Base-by-base conservation (phyloP, 495 filamentous ascomycete genomes). In the Viridothelium virens region DNA sequence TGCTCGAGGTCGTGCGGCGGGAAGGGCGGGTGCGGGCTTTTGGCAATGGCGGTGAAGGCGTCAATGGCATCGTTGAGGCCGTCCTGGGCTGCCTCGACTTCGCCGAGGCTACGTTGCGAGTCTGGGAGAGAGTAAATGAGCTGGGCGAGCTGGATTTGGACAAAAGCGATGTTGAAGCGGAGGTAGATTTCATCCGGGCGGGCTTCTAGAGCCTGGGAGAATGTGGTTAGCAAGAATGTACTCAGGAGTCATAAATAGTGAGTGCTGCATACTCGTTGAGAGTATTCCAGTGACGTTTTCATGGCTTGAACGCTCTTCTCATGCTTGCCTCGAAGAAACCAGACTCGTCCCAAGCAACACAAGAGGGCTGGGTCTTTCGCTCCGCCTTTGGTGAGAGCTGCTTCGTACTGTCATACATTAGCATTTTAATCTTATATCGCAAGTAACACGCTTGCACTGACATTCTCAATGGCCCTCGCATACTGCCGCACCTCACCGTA, bases 91-190 rank as follows among this genome's bases (percentile, higher is more conserved):
- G 82, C 84, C 70, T 92, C 81, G 31, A 96, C 85, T 65, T 97
- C 91, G 61, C 81, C 83, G 0, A 94, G 80, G 0, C 87, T 91
- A 56, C 91, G 85, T 68, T 95, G 89, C 0, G 81, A 82, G 67
- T 96, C 88, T 36, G 81, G 79, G 25, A 96, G 82, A 61, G 77
- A 80, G 78, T 91, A 85, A n/a, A 96, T 84, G 46, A 89, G 81
- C 36, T 87, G 86, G 41, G 93, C 92, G 63, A 97, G 85, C 74
- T 96, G 91, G 67, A 96, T 91, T 73, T 97, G 92, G 18, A 97
- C 91, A 69, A 96, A 98, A 33, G 94, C 94, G 16, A 98, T 90
- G 74, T 98, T 98, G 84, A 98, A 98, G 73, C 93, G 88, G 72
- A 94, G 89, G 77, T 96, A 90, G 7, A 91, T 80, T 70, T 95